Percentiles rank a stretch among this genome's conserved stretches.
Evolutionary conservation across 1,284 basidiomycete genomes (phyloP).

Genomic region (Leccinum griseonigrum): DNA sequence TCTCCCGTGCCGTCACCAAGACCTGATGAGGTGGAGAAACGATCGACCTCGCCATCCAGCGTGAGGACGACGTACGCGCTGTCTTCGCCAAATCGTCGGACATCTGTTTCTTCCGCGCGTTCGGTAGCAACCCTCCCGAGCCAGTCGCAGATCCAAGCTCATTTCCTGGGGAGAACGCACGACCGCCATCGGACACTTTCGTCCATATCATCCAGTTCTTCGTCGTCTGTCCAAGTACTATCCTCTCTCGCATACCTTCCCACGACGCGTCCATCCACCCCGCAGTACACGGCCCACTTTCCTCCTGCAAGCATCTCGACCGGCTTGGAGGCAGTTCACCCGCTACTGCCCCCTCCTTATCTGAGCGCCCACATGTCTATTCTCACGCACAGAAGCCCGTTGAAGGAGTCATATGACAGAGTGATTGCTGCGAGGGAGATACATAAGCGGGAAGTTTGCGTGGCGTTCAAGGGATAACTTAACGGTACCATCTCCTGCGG

Average conservation of each 20-base stretch:
- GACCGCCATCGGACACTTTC: conserved; percentile 66
- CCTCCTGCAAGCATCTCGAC: conserved; percentile 52
- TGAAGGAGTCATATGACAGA: conserved; percentile 67
- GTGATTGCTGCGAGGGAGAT: conserved; percentile 54
- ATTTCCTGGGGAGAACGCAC: conserved; percentile 36
- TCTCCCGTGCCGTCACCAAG: conserved; percentile 41
- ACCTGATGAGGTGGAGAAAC: conserved; percentile 25
- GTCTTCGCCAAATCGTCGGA: conserved; percentile 41
- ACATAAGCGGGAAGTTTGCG: conserved; percentile 22
- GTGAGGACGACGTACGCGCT: conserved; percentile 32
- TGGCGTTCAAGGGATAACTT: conserved; percentile 4
- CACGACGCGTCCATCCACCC: conserved; percentile 48
- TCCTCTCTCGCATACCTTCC: conserved; percentile 62
- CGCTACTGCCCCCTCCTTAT: conserved; percentile 67
- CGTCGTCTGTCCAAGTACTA: conserved; percentile 60
- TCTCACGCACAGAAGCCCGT: conserved; percentile 57
- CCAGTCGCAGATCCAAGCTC: conserved; percentile 29
- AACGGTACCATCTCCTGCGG: not conserved
- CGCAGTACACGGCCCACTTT: conserved; percentile 51
- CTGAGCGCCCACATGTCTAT: conserved; percentile 66
- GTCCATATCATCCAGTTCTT: conserved; percentile 54
- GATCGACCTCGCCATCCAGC: conserved; percentile 39
- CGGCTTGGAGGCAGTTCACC: conserved; percentile 58
- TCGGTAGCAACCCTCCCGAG: conserved; percentile 60
- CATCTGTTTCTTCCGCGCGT: conserved; percentile 63